Evolutionary conservation across 352 stramenopile genomes (phyloP).

Genomic region (Aphanomyces euteiches): DNA sequence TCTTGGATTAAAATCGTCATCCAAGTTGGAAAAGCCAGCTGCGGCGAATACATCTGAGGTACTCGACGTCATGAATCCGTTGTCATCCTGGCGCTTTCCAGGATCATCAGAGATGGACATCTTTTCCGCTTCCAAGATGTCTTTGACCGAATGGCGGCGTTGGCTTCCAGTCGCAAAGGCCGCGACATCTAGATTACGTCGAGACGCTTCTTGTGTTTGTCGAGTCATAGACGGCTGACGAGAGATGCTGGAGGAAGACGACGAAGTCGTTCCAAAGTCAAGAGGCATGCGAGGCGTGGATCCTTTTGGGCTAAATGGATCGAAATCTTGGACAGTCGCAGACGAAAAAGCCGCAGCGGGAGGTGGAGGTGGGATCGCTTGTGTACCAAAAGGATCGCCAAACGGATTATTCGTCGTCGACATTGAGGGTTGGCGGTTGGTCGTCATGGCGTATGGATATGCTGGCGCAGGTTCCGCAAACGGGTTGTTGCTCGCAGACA

Average conservation of each 20-base stretch:
- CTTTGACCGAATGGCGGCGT: slow-evolving; percentile 17
- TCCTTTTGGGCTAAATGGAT: slow-evolving; percentile 65
- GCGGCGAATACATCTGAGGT: slow-evolving; percentile 57
- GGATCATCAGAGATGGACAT: background rate
- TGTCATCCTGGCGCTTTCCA: slow-evolving; percentile 41
- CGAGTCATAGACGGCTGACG: slow-evolving; percentile 47
- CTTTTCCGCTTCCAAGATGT: slow-evolving; percentile 29
- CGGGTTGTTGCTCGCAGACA: background rate
- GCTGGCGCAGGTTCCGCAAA: slow-evolving; percentile 1
- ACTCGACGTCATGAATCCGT: slow-evolving; percentile 54
- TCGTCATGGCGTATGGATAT: background rate
- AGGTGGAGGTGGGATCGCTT: background rate
- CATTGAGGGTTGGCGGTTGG: background rate
- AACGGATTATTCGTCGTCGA: slow-evolving; percentile 12
- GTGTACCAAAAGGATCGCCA: slow-evolving; percentile 12
- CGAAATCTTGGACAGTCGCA: slow-evolving; percentile 63
- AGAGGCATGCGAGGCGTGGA: slow-evolving; percentile 54
- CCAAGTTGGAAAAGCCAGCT: slow-evolving; percentile 58
- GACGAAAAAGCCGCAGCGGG: slow-evolving; percentile 27
- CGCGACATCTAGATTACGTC: slow-evolving; percentile 51
- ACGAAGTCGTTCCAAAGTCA: slow-evolving; percentile 34
- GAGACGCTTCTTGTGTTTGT: slow-evolving; percentile 59
- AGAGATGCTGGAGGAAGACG: slow-evolving; percentile 36
- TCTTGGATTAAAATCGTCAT: slow-evolving; percentile 41
- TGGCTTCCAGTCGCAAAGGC: slow-evolving; percentile 35